Evolutionary conservation across 1,284 basidiomycete species (phyloP), one percentile per base, ranked within the genome.

Genomic region (Sporisorium reilianum): DNA sequence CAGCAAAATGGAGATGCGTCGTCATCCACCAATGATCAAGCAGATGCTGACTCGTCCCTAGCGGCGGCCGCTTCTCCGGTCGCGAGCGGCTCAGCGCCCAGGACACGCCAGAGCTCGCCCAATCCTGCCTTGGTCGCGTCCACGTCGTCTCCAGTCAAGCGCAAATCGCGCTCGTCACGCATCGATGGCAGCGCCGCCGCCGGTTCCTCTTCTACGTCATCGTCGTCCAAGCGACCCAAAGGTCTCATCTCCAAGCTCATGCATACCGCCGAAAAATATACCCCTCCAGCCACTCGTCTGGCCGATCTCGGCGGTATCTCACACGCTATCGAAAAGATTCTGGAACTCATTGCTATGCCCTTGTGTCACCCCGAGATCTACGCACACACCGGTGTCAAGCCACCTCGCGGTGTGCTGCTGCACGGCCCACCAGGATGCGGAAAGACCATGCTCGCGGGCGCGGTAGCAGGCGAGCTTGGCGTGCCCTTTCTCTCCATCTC

Each of bases 391-490:
- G 96, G 96, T 2, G 92, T 97, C 11, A 92, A 93, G 75, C 91
- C 95, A 4, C 95, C 95, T 0, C 87, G 95, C 53, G 96, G 96
- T n/a, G 94, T 99, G 0, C 86, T 99, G 23, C 86, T 99, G 8
- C 93, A 97, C 85, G 97, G 96, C 1, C 96, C 96, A 2, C 95
- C 96, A 0, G 96, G 96, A 9, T 97, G 95, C 81, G 97, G 97
- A 14, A 99, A 99, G 64, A 84, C 83, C n/a, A 82, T 82, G 80
- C 78, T 84, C 12, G 83, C 83, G 2, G 80, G 81, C 4, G 81
- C 96, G 22, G 92, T 98, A 54, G 95, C 95, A 41, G 96, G 95
- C 51, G 73, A 78, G 40, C 66, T 81, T 41, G 97, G 87, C 88
- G 89, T 97, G 3, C 96, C 95, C 0, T 97, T 98, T 83, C 93